Percentiles rank a stretch among this genome's conserved stretches.
These are phyloP conservation scores for Domatiomyces catenatus DNA, from an alignment of 2,329 filamentous ascomycete species.

Conservation along the genomic window DNA sequence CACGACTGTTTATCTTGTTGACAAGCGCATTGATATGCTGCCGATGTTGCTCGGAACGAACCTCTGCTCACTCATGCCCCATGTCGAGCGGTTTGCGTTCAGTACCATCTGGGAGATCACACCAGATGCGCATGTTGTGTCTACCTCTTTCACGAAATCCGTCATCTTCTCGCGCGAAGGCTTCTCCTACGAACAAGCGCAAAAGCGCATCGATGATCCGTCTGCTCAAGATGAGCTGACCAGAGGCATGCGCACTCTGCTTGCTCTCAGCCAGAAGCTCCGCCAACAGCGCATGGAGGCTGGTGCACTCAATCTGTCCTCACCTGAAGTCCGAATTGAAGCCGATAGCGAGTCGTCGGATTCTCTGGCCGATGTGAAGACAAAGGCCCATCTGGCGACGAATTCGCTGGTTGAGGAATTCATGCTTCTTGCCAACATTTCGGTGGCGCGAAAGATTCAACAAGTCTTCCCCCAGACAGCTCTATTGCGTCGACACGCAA, in stretches of 20 bases:
- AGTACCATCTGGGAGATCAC: constrained; percentile 82
- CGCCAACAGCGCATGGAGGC: constrained; percentile 93
- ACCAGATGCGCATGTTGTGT: constrained; percentile 68
- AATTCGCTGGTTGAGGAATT: constrained; percentile 98
- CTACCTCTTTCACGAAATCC: constrained; percentile 83
- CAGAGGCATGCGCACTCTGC: constrained; percentile 68
- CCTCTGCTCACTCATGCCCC: constrained; percentile 88
- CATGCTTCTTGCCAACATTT: constrained; percentile 96
- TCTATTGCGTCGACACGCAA: constrained; percentile 76
- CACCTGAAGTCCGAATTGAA: constrained; percentile 94
- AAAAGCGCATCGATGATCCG: constrained; percentile 78
- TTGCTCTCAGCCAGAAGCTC: constrained; percentile 81
- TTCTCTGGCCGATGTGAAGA: constrained; percentile 79
- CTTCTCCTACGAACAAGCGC: constrained; percentile 94
- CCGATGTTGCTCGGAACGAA: constrained; percentile 92
- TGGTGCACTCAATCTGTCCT: constrained; percentile 84
- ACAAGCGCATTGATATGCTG: constrained; percentile 99
- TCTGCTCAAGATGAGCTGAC: constrained; percentile 83
- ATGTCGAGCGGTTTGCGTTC: constrained; percentile 87
- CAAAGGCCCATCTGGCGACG: constrained; percentile 82
- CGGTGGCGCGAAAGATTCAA: constrained; percentile 80
- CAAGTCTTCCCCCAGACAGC: constrained; percentile 88
- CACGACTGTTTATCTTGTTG: constrained; percentile 92
- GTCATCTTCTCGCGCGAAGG: constrained; percentile 93
- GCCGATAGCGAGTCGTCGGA: constrained; percentile 79